Conservation (phyloP, 2,329 filamentous ascomycete genomes). For the Rutstroemia sp. region DNA sequence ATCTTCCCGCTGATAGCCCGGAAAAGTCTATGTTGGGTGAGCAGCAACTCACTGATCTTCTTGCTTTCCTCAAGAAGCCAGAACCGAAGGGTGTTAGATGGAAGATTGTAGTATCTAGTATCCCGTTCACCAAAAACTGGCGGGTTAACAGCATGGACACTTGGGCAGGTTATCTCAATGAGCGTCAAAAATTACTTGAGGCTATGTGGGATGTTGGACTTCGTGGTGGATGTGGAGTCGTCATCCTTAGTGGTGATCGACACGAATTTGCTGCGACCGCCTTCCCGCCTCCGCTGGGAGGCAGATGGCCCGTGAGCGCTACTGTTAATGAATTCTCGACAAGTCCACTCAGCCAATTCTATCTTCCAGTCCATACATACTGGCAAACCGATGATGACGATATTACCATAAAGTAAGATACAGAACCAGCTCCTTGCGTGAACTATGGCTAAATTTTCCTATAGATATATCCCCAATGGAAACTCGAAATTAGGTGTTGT, state of each 20-base stretch:
- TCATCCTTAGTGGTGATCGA: slow-evolving; percentile 84
- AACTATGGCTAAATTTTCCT: slow-evolving; percentile 17
- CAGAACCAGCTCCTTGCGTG: too few species aligned
- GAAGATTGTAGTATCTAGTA: slow-evolving; percentile 86
- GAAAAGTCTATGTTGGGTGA: slow-evolving; percentile 83
- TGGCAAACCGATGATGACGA: slow-evolving; percentile 74
- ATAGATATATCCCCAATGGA: slow-evolving; percentile 70
- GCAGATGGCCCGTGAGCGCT: slow-evolving; percentile 54
- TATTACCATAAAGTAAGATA: slow-evolving; percentile 69
- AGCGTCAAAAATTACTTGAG: slow-evolving; percentile 73
- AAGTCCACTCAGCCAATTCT: slow-evolving; percentile 90
- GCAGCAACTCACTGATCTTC: slow-evolving; percentile 70
- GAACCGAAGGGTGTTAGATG: slow-evolving; percentile 75
- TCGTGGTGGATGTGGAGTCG: slow-evolving; percentile 62
- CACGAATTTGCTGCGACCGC: slow-evolving; percentile 94
- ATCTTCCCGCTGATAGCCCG: slow-evolving; percentile 48
- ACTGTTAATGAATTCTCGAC: slow-evolving; percentile 87
- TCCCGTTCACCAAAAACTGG: slow-evolving; percentile 97
- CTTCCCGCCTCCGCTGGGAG: slow-evolving; percentile 54
- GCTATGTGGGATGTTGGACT: slow-evolving; percentile 86
- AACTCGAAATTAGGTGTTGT: slow-evolving; percentile 84
- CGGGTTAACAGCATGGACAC: slow-evolving; percentile 80
- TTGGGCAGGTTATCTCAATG: slow-evolving; percentile 84
- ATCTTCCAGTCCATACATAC: slow-evolving; percentile 78
- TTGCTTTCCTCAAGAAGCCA: slow-evolving; percentile 66